Conservation (phyloP, 2,329 filamentous ascomycete genomes). For the Fusarium austroafricanum region DNA sequence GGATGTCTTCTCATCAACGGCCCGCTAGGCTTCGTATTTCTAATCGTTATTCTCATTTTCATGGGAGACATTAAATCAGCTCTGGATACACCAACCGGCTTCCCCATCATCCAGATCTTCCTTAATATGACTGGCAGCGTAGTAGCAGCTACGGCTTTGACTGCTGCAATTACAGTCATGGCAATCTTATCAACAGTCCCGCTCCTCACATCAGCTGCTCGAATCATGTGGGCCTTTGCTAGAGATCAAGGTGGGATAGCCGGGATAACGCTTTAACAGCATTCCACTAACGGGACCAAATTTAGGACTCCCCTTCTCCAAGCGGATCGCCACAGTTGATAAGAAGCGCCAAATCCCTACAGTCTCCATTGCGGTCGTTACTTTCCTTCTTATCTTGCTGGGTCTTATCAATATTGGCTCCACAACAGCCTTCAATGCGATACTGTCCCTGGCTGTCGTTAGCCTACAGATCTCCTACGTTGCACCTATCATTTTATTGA, state of each 20-base stretch:
- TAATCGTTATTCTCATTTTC: constrained; percentile 27
- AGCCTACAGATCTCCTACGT: constrained; percentile 33
- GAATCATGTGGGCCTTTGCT: constrained; percentile 39
- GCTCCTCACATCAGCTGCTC: constrained; percentile 26
- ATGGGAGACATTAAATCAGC: constrained; percentile 28
- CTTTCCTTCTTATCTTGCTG: constrained; percentile 23
- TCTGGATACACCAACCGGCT: constrained; percentile 16
- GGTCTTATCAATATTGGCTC: constrained; percentile 42
- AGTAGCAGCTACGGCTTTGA: neutral
- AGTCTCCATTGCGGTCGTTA: constrained; percentile 4
- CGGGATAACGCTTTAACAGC: too few relatives aligned
- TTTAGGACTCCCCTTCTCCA: constrained; percentile 30
- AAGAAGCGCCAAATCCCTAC: constrained; percentile 25
- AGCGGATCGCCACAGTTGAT: constrained; percentile 17
- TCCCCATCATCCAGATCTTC: constrained; percentile 36
- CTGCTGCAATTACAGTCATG: constrained; percentile 16
- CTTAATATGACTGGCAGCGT: constrained; percentile 14
- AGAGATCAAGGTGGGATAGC: constrained; percentile 22
- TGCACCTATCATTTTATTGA: constrained; percentile 14
- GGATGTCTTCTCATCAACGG: constrained; percentile 24
- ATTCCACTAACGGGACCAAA: fast-evolving
- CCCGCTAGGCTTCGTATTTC: constrained; percentile 22
- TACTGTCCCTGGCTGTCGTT: constrained; percentile 31
- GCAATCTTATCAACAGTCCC: constrained; percentile 27
- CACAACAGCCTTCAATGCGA: constrained; percentile 38